Percentiles rank a stretch among this genome's conserved stretches.
Conservation (phyloP, 345 rosid species). For the Aethionema arabicum region DNA sequence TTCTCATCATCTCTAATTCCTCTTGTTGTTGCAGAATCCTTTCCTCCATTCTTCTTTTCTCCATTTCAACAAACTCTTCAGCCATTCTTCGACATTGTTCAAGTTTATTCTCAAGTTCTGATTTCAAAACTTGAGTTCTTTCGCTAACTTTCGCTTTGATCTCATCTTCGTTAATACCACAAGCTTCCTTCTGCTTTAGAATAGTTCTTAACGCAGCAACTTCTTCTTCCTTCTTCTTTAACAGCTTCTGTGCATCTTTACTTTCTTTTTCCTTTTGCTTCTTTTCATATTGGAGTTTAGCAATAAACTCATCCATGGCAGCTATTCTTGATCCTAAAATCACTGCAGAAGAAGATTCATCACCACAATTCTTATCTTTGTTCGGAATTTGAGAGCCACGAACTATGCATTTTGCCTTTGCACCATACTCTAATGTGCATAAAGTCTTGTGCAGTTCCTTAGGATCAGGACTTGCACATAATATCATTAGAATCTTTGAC, state of each 20-base stretch:
- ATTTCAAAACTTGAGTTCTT: conserved; percentile 49
- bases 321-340: conserved; percentile 73
- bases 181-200: conserved; percentile 51
- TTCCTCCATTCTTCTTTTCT: conserved; percentile 95
- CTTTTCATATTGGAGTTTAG: conserved; percentile 82
- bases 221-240: conserved; percentile 83
- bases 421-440: conserved; percentile 96
- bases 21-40: conserved; percentile 81
- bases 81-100: conserved; percentile 83
- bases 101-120: conserved; percentile 68
- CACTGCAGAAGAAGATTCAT: conserved; percentile 60
- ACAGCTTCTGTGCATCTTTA: conserved; percentile 67
- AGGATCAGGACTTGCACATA: conserved; percentile 97
- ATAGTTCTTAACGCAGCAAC: conserved; percentile 58
- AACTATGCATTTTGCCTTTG: conserved; percentile 93
- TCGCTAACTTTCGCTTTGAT: conserved; percentile 74
- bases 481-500: conserved; percentile 87
- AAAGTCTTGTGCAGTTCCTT: conserved; percentile 94
- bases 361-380: conserved; percentile 64
- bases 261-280: conserved; percentile 76
- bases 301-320: conserved; percentile 88
- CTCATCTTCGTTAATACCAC: conserved; percentile 59
- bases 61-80: conserved; percentile 76
- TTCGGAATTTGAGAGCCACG: conserved; percentile 77
- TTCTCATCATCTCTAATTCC: conserved; percentile 81